phyloP scores from a whole-genome alignment of 495 filamentous ascomycete genomes.

The Trichoderma orchidacearum region DNA sequence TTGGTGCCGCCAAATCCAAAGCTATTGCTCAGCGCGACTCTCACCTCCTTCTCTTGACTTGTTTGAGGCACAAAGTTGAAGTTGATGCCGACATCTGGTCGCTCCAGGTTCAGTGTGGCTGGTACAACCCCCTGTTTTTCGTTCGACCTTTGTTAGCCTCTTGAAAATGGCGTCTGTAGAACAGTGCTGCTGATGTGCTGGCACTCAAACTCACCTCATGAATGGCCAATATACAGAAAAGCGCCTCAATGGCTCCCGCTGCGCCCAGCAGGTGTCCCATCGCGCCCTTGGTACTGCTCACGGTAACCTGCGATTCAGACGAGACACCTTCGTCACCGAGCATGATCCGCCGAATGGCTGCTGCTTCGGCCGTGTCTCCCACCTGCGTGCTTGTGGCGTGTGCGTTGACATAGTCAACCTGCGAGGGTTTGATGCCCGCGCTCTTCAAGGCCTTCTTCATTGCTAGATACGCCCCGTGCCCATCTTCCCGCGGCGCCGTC shows the following conservation, averaged over 20 bases:
- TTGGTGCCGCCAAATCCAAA: conserved; percentile 98
- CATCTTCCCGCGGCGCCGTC: conserved; percentile 74
- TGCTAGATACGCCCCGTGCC: conserved; percentile 62
- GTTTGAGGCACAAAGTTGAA: conserved; percentile 76
- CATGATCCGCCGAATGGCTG: conserved; percentile 67
- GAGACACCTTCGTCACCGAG: conserved; percentile 54
- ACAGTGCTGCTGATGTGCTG: not conserved
- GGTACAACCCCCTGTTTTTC: conserved; percentile 57
- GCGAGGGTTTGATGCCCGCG: conserved; percentile 49
- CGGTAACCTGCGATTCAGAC: conserved; percentile 52
- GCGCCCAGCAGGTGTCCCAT: conserved; percentile 87
- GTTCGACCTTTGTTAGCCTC: conserved; percentile 11
- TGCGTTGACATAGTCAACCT: conserved; percentile 89
- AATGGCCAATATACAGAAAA: conserved; percentile 71
- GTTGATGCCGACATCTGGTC: conserved; percentile 52
- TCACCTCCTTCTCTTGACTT: conserved; percentile 55
- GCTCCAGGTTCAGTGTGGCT: conserved; percentile 73
- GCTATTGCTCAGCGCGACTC: conserved; percentile 79
- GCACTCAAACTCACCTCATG: conserved; percentile 43
- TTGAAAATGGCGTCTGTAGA: not conserved
- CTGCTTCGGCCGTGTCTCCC: conserved; percentile 80
- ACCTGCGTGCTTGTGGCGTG: conserved; percentile 81
- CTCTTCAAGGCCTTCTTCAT: conserved; percentile 76
- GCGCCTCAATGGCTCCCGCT: conserved; percentile 75
- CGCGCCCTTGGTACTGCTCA: conserved; percentile 90